phyloP scores from a whole-genome alignment of 2,329 filamentous ascomycete genomes.

The Sporothrix euskadiensis region DNA sequence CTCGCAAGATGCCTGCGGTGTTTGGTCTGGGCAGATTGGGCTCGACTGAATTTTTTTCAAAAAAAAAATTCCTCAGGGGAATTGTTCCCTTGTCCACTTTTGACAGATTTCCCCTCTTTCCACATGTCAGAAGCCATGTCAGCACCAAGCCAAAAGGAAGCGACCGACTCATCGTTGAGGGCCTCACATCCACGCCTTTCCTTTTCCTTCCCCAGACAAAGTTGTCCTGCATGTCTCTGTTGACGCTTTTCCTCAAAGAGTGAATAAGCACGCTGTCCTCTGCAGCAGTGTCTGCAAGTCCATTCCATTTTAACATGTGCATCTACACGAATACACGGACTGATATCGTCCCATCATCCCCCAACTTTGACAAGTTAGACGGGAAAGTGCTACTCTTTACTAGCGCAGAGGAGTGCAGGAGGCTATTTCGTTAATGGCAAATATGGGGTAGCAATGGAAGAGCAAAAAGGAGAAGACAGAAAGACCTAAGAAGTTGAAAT shows the following conservation, averaged over 20 bases:
- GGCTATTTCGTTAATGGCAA: neutral
- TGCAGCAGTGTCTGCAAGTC: neutral
- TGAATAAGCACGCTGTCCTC: neutral
- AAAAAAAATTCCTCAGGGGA: no score
- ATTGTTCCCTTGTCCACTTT: neutral
- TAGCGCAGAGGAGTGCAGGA: neutral
- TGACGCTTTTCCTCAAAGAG: neutral
- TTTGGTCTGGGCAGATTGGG: neutral
- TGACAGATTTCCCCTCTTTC: neutral
- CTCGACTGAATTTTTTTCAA: neutral
- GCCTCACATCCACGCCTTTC: neutral
- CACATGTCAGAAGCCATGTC: slow-evolving; percentile 10
- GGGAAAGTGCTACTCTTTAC: neutral
- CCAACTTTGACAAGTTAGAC: neutral
- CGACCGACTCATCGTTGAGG: neutral
- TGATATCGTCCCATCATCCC: neutral
- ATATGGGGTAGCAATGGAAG: neutral
- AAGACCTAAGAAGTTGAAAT: neutral
- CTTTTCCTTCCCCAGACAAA: neutral
- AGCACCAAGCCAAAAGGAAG: neutral
- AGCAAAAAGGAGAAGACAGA: neutral
- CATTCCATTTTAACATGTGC: neutral
- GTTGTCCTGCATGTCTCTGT: slow-evolving; percentile 1
- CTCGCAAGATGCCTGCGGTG: neutral
- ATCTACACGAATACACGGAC: neutral